Conservation (phyloP, 371 early-diverging fungal genomes). For the Phascolomyces articulosus region DNA sequence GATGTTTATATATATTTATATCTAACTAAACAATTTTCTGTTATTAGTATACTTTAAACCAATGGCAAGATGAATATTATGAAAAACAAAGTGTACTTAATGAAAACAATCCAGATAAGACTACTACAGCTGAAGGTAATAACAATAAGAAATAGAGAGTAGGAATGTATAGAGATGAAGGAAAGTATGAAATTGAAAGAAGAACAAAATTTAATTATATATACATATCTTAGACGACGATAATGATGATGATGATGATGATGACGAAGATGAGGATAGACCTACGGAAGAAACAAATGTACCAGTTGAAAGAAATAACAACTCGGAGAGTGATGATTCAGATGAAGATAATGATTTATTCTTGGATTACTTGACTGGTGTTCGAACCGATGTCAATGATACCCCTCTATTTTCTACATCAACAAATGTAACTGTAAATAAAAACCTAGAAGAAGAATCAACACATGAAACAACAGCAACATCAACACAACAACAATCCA, state of each 20-base stretch:
- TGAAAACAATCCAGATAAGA: neutral
- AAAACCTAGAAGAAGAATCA: neutral
- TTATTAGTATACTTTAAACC: neutral
- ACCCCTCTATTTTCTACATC: neutral
- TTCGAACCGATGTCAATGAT: conserved; percentile 1
- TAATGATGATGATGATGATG: neutral
- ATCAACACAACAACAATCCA: neutral
- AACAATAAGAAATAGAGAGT: too few species aligned
- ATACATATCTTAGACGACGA: too few species aligned
- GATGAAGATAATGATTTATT: conserved; percentile 9
- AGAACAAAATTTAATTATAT: too few species aligned
- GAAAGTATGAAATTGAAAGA: neutral
- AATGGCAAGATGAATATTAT: conserved; percentile 35
- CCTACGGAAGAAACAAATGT: conserved; percentile 1
- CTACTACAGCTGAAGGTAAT: too few species aligned
- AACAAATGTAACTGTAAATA: neutral
- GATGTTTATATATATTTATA: too few species aligned
- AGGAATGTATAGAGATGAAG: conserved; percentile 1
- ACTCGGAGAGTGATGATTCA: neutral
- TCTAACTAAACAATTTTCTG: too few species aligned
- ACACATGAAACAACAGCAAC: too few species aligned
- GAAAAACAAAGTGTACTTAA: conserved; percentile 13
- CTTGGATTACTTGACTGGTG: conserved; percentile 10
- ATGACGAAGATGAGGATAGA: neutral
- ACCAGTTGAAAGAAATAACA: neutral